Evolutionary conservation across 352 stramenopile species (phyloP), one percentile per base, ranked within the genome.

Genomic region (Globisporangium ultimum): DNA sequence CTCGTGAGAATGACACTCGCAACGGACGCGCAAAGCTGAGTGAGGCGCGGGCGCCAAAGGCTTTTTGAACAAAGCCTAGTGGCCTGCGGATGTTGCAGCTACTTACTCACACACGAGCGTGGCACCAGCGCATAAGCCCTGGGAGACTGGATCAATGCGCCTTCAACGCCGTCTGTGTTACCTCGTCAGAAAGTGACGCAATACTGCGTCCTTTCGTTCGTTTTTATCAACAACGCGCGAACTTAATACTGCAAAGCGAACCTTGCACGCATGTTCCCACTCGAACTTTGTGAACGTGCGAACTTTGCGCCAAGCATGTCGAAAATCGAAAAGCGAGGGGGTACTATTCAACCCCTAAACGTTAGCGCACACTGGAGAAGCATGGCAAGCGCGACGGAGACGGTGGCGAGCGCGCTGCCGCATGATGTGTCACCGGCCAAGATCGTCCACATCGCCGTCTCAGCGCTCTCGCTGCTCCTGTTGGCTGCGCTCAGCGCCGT

Each of bases 371-470:
- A 28, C 24, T 28, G 38, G 11, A 21, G 34, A 22, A n/a, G 2
- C 8, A 53, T 53, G 48, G 21, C 32, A 1, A 46, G 20, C 55
- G 21, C 32, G 12, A 58, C 17, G 6, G 51, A 48, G 50, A 11
- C 21, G 34, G 42, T 63, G 17, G 36, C 41, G 28, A 32, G 17
- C 4, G 59, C 54, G 17, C 54, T 91, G 17, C 77, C 81, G n/a
- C 68, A 79, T 46, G 72, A 86, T 60, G 61, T 58, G 28, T 64
- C 75, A 0, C 68, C 61, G 1, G 67, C 76, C 56, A 52, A 72
- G 18, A 36, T 88, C 32, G 63, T 65, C 22, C 45, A 59, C 13
- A 36, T 43, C 0, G 42, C 46, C 11, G 53, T 47, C 10, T 12
- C 20, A 12, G 40, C 42, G 12, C 48, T 85, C 0, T 14, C 40